These are phyloP conservation scores for Otatea glauca DNA, from an alignment of 176 grass and related monocot species.

Conservation along the genomic window DNA sequence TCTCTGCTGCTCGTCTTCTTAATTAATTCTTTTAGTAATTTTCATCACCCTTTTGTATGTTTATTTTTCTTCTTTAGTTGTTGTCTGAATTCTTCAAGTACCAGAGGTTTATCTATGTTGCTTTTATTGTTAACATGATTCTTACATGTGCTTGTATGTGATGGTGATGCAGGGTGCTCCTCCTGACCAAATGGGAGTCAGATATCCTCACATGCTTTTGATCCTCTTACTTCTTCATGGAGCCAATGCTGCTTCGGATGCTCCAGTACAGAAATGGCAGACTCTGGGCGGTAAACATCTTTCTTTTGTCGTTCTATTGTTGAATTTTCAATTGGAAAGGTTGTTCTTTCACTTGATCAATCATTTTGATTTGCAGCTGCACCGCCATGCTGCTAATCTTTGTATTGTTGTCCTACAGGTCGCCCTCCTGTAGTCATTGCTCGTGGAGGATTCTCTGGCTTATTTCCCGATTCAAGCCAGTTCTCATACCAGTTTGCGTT, in stretches of 20 bases:
- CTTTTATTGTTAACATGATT: background rate
- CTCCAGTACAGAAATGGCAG: constrained; percentile 63
- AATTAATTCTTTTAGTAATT: background rate
- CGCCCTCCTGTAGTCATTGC: constrained; percentile 65
- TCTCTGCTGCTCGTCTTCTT: background rate
- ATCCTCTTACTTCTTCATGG: constrained; percentile 59
- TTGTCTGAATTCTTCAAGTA: constrained; percentile 13
- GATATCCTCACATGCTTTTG: constrained; percentile 62
- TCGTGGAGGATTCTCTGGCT: constrained; percentile 81
- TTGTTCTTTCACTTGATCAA: constrained; percentile 16
- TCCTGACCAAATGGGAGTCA: constrained; percentile 66
- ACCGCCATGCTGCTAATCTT: constrained; percentile 27
- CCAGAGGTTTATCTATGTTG: background rate
- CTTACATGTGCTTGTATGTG: background rate
- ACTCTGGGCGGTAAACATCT: constrained; percentile 62
- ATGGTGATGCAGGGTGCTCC: constrained; percentile 57
- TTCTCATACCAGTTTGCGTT: constrained; percentile 66
- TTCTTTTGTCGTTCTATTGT: background rate
- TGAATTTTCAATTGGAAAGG: constrained; percentile 3
- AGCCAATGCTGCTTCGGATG: constrained; percentile 49
- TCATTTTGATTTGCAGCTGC: constrained; percentile 13
- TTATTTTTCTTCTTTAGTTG: constrained; percentile 1
- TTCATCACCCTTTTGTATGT: constrained; percentile 10
- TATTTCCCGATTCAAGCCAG: constrained; percentile 76
- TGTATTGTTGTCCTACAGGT: constrained; percentile 45